Evolutionary conservation across 148 eudicot genomes (phyloP).

Genomic region (Camellia lanceoleosa): DNA sequence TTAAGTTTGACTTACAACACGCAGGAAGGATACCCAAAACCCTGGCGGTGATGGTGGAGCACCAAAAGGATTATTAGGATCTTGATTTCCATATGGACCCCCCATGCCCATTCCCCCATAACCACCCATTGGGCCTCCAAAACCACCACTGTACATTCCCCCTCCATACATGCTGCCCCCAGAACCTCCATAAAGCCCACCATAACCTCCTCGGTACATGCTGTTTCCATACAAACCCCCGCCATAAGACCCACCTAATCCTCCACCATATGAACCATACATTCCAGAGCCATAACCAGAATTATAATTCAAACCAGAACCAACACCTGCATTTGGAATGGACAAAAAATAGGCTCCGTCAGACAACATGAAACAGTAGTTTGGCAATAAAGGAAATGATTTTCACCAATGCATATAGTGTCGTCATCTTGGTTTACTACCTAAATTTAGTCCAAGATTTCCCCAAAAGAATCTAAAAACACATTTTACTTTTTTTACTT

Average conservation of each 20-base stretch:
- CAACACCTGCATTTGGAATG: slow-evolving; percentile 52
- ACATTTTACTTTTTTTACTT: not conserved
- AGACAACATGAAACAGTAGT: slow-evolving; percentile 7
- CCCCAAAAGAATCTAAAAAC: slow-evolving; percentile 2
- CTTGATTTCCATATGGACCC: slow-evolving; percentile 68
- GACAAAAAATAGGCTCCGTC: slow-evolving; percentile 15
- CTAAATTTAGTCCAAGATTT: not conserved
- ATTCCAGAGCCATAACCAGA: slow-evolving; percentile 67
- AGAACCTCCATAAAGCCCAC: slow-evolving; percentile 41
- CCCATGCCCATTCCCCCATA: slow-evolving; percentile 68
- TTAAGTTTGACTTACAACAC: slow-evolving; percentile 62
- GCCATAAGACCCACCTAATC: slow-evolving; percentile 49
- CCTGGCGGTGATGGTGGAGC: slow-evolving; percentile 87
- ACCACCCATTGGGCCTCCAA: slow-evolving; percentile 65
- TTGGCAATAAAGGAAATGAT: not conserved
- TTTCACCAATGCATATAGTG: not conserved
- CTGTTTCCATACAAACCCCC: slow-evolving; percentile 59
- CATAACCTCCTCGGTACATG: slow-evolving; percentile 56
- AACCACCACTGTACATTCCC: slow-evolving; percentile 55
- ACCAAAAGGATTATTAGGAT: slow-evolving; percentile 79
- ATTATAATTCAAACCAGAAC: slow-evolving; percentile 48
- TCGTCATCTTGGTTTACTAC: not conserved
- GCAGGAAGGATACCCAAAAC: slow-evolving; percentile 89
- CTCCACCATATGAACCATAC: slow-evolving; percentile 74
- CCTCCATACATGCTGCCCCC: slow-evolving; percentile 57